These are phyloP conservation scores for Triticum urartu DNA, from an alignment of 176 grass and related monocot genomes.

Conservation along the genomic window DNA sequence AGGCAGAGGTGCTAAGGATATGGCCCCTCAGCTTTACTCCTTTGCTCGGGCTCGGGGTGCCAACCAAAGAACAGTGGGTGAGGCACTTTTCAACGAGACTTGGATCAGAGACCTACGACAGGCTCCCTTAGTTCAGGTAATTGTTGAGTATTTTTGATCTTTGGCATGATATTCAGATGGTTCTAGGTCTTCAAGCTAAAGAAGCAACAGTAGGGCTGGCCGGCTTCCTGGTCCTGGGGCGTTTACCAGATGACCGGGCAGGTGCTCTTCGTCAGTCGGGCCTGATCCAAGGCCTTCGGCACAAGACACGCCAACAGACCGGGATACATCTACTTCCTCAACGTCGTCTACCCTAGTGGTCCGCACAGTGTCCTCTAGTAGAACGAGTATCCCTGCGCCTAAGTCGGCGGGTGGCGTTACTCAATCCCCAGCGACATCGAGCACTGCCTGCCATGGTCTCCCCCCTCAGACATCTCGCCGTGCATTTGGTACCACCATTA, in stretches of 20 bases:
- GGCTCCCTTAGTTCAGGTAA: too few relatives aligned
- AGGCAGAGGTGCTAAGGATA: too few relatives aligned
- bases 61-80: too few relatives aligned
- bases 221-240: too few relatives aligned
- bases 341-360: background rate
- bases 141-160: too few relatives aligned
- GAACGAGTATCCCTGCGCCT: background rate
- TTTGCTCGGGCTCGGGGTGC: too few relatives aligned
- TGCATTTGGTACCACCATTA: background rate
- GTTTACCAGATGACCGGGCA: background rate
- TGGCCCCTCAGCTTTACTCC: too few relatives aligned
- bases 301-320: background rate
- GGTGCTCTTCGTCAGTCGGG: constrained; percentile 13
- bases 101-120: too few relatives aligned
- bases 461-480: background rate
- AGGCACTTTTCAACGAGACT: too few relatives aligned
- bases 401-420: background rate
- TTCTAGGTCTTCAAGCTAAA: background rate
- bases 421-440: background rate
- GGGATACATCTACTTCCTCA: constrained; percentile 16
- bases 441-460: background rate
- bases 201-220: too few relatives aligned
- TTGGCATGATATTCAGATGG: too few relatives aligned
- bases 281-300: background rate
- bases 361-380: background rate